Base-by-base conservation (phyloP, 2,329 filamentous ascomycete genomes). In the Pseudogymnoascus sp. region DNA sequence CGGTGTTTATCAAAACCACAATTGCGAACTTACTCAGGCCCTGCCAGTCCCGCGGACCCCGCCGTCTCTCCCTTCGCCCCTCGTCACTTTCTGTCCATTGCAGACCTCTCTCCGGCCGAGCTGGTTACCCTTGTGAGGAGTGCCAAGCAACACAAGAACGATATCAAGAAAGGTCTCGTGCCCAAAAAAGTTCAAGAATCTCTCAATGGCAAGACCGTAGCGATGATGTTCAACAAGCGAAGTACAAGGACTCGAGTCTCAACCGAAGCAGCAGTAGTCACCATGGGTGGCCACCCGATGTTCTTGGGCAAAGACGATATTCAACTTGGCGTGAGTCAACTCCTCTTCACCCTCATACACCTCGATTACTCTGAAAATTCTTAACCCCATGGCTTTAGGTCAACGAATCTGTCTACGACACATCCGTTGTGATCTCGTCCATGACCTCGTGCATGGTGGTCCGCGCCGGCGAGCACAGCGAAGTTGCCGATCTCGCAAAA, bases 151-250 rank as follows among this genome's bases (percentile, higher is more conserved):
- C 85, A 91, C 78, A 97, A 97, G 76, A 76, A 83, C 62, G 80
- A 85, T 62, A 85, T 93, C 78, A 96, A 95, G 75, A 83, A 85
- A 19, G 84, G 85, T 52, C 79, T 82, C 61, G 77, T 84, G 58
- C 84, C 88, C 2, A 74, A 78, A 60, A 77, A 80, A 45, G 78
- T 95, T 62, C 78, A 82, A 61, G 80, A 82, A 41, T 79, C 84
- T 9, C 78, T 99, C 66, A 76, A 83, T 0, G 90, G 91, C 60
- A 86, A 91, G 75, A 92, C 92, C 0, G 84, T 99, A 33, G 93
- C 94, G 67, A 89, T 99, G 86, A 91, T 95, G 82, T 99, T 99
- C 80, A 95, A 84, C 82, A 99, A 99, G 79, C 87, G 92, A 68
- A 95, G 90, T 70, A 99, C 94, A 11, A 85, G 94, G 64, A 99